Percentiles rank a stretch among this genome's conserved stretches.
Conservation (phyloP, 176 grass and related monocot species). For the Pontederia paniculata region DNA sequence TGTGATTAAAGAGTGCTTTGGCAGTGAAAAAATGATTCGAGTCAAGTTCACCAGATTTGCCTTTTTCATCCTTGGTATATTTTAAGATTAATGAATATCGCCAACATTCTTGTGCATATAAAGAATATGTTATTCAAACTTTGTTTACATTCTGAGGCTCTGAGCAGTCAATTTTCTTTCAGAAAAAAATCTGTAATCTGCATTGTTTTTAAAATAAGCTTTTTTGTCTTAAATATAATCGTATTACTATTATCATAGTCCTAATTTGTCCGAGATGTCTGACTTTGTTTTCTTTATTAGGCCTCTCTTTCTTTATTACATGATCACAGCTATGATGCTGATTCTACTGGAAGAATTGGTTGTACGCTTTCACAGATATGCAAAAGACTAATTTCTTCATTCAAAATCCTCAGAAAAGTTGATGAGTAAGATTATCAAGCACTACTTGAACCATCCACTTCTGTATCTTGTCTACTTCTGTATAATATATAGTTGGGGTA, state of each 20-base stretch:
- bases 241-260: background rate
- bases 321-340: conserved; percentile 21
- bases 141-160: too few relatives aligned
- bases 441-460: background rate
- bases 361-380: conserved; percentile 44
- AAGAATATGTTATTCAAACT: too few relatives aligned
- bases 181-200: too few relatives aligned
- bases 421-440: conserved; percentile 35
- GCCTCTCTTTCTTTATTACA: conserved; percentile 36
- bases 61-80: too few relatives aligned
- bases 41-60: too few relatives aligned
- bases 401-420: conserved; percentile 44
- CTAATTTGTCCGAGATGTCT: background rate
- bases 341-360: conserved; percentile 45
- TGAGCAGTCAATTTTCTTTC: too few relatives aligned
- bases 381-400: conserved; percentile 50
- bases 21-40: too few relatives aligned
- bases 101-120: background rate
- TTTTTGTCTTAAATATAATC: background rate
- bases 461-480: too few relatives aligned
- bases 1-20: too few relatives aligned
- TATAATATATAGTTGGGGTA: too few relatives aligned
- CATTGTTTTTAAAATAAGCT: background rate
- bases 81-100: background rate
- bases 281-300: conserved; percentile 29